Conservation (phyloP, 768 basidiomycete genomes). For the Lyophyllum atratum region DNA sequence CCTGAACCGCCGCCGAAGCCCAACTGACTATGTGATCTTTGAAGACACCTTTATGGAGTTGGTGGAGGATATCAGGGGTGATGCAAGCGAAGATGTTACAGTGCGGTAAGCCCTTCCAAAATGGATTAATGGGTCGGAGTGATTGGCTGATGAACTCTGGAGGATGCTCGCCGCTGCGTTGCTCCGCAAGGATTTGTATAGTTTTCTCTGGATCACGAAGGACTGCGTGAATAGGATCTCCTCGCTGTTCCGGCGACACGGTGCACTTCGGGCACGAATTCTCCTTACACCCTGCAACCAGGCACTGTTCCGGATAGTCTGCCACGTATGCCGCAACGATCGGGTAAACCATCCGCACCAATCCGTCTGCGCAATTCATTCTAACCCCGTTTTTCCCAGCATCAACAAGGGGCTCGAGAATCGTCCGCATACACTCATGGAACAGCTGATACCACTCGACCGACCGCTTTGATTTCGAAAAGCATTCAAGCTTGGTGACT, state of each 20-base stretch:
- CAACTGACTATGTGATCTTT: constrained; percentile 39
- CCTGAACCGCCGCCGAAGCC: constrained; percentile 18
- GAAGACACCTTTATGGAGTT: constrained; percentile 44
- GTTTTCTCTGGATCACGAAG: constrained; percentile 11
- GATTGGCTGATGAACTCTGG: constrained; percentile 7
- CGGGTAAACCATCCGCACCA: constrained; percentile 24
- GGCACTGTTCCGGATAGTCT: constrained; percentile 39
- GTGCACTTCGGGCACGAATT: constrained; percentile 28
- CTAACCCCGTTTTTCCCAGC: constrained; percentile 29
- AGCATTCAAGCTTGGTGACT: constrained; percentile 29
- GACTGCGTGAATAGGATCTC: constrained; percentile 6
- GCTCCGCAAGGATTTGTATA: neutral
- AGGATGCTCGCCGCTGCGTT: constrained; percentile 5
- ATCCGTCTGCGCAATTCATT: constrained; percentile 34
- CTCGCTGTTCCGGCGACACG: constrained; percentile 22
- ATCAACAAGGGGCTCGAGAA: constrained; percentile 29
- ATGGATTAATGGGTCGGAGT: constrained; percentile 25
- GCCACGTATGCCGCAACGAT: constrained; percentile 39
- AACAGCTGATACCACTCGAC: constrained; percentile 14
- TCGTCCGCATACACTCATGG: constrained; percentile 13
- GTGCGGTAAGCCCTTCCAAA: constrained; percentile 38
- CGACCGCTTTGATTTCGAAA: neutral
- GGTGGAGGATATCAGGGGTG: constrained; percentile 43
- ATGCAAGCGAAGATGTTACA: constrained; percentile 34
- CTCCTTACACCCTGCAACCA: constrained; percentile 25